phyloP scores from a whole-genome alignment of 2,329 filamentous ascomycete species.

The Monosporascus sp. region DNA sequence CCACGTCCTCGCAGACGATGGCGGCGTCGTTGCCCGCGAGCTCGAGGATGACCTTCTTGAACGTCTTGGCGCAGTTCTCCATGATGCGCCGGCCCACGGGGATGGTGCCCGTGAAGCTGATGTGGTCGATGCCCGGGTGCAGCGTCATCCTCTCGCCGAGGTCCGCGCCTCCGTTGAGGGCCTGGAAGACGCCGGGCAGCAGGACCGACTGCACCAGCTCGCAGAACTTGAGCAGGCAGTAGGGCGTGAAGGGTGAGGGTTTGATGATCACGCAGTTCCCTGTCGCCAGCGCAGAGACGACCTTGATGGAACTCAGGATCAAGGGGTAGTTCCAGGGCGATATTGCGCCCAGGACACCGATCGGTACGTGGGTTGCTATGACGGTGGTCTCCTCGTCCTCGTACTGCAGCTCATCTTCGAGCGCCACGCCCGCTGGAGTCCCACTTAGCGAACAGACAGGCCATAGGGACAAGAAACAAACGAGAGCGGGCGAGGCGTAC shows the following conservation, averaged over 20 bases:
- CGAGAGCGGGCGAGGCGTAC: slow-evolving; percentile 14
- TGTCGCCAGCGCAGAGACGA: slow-evolving; percentile 44
- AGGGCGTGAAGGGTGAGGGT: slow-evolving; percentile 53
- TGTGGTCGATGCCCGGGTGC: slow-evolving; percentile 51
- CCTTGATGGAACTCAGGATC: slow-evolving; percentile 44
- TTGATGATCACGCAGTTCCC: slow-evolving; percentile 53
- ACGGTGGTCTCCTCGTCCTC: slow-evolving; percentile 39
- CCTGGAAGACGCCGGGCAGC: slow-evolving; percentile 52
- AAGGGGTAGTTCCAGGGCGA: slow-evolving; percentile 57
- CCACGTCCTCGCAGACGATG: slow-evolving; percentile 48
- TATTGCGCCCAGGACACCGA: slow-evolving; percentile 49
- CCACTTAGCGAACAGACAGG: not conserved
- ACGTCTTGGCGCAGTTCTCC: slow-evolving; percentile 41
- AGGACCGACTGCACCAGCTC: slow-evolving; percentile 45
- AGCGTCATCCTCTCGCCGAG: slow-evolving; percentile 48
- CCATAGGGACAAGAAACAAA: not conserved
- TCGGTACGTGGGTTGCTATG: slow-evolving; percentile 38
- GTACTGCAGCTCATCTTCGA: slow-evolving; percentile 41
- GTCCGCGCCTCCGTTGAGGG: slow-evolving; percentile 47
- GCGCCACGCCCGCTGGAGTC: slow-evolving; percentile 25
- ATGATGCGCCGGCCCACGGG: slow-evolving; percentile 45
- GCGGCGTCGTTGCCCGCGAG: slow-evolving; percentile 52
- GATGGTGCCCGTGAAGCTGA: slow-evolving; percentile 54
- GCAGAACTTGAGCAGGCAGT: slow-evolving; percentile 44
- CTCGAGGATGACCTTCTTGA: slow-evolving; percentile 51